These are phyloP conservation scores for Aspergillus egyptiacus DNA, from an alignment of 495 filamentous ascomycete genomes.

Conservation along the genomic window DNA sequence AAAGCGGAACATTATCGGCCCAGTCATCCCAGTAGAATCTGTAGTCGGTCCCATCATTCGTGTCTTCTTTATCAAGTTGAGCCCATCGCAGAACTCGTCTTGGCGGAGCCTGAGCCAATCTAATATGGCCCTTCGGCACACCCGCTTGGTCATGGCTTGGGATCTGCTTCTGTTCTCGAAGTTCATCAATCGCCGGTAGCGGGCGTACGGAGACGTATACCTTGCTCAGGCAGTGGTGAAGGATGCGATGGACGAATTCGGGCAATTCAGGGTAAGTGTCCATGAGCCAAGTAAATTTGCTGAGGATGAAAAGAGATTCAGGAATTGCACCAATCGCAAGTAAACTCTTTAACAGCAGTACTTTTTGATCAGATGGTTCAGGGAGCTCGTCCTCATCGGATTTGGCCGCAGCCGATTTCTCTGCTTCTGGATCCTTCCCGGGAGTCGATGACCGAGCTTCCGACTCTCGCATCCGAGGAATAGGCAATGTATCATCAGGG, in stretches of 20 bases:
- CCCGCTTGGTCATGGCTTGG: conserved; percentile 56
- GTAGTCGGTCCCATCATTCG: conserved; percentile 66
- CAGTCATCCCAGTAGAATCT: conserved; percentile 98
- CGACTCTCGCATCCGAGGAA: conserved; percentile 38
- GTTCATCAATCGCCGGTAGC: conserved; percentile 28
- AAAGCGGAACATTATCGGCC: conserved; percentile 86
- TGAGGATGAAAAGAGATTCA: conserved; percentile 87
- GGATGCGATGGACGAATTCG: conserved; percentile 74
- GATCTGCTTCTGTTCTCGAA: conserved; percentile 44
- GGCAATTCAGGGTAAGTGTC: conserved; percentile 74
- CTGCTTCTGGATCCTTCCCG: conserved; percentile 47
- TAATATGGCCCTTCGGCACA: conserved; percentile 59
- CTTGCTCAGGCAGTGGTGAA: conserved; percentile 69
- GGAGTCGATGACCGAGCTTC: conserved; percentile 41
- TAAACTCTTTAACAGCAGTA: conserved; percentile 73
- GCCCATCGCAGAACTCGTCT: conserved; percentile 71
- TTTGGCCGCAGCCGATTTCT: conserved; percentile 41
- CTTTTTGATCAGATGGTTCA: conserved; percentile 86
- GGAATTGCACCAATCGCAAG: conserved; percentile 88
- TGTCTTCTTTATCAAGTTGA: conserved; percentile 67
- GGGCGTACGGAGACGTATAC: conserved; percentile 55
- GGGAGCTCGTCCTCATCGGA: conserved; percentile 57
- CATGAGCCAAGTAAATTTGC: conserved; percentile 84
- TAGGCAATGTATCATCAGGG: conserved; percentile 69
- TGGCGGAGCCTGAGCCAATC: conserved; percentile 46